phyloP scores from a whole-genome alignment of 2,329 filamentous ascomycete genomes.

The Cladophialophora chaetospira region DNA sequence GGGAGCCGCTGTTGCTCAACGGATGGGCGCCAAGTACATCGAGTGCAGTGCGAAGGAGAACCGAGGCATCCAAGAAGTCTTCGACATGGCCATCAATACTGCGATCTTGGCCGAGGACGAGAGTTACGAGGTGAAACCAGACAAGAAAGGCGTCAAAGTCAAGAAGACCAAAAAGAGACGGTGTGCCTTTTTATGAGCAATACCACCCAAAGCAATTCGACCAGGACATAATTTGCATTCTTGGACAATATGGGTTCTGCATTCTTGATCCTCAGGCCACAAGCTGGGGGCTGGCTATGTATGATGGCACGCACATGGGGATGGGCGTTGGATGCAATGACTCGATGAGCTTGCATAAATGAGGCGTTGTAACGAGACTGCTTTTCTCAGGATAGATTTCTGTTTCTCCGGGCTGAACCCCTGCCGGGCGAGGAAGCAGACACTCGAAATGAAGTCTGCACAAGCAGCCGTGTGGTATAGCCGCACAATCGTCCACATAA shows the following conservation, averaged over 20 bases:
- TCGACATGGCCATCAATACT: constrained; percentile 85
- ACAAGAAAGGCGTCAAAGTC: constrained; percentile 34
- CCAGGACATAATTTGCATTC: constrained; percentile 1
- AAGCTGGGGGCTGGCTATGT: neutral
- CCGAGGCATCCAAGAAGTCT: constrained; percentile 93
- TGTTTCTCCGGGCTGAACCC: neutral
- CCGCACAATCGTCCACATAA: neutral
- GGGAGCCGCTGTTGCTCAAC: constrained; percentile 80
- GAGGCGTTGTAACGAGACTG: constrained; percentile 14
- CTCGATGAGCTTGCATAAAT: constrained; percentile 9
- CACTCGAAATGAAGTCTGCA: neutral
- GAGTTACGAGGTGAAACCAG: constrained; percentile 41
- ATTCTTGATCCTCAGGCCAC: neutral
- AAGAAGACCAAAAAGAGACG: constrained; percentile 82
- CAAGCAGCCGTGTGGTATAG: neutral
- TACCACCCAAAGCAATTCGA: neutral
- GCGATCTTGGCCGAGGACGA: constrained; percentile 81
- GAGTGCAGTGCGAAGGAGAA: constrained; percentile 99
- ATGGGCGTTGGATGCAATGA: constrained; percentile 16
- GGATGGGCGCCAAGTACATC: constrained; percentile 95
- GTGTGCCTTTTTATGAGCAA: constrained; percentile 72
- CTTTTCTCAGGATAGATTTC: constrained; percentile 4
- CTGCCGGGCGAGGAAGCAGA: no score
- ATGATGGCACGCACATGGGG: constrained; percentile 14
- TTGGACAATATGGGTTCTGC: constrained; percentile 19